Evolutionary conservation across 225 moss, liverwort and hornwort genomes (phyloP).

Genomic region (Takakia lepidozioides): DNA sequence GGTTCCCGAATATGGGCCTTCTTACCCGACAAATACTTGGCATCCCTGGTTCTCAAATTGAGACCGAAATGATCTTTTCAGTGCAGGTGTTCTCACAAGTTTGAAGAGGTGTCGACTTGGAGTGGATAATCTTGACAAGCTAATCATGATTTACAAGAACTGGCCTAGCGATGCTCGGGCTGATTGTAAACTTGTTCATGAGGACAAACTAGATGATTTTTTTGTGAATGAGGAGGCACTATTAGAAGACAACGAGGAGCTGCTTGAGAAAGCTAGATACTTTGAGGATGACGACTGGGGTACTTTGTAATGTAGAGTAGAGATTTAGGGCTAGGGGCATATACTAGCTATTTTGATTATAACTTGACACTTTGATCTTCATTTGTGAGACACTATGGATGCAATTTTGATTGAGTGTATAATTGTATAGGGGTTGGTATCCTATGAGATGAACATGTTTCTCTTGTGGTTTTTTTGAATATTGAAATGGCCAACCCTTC

Average conservation of each 20-base stretch:
- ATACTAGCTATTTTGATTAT: no score
- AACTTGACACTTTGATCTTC: no score
- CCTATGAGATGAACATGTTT: no score
- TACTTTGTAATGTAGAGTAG: no score
- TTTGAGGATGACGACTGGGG: no score
- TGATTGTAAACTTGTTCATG: background rate
- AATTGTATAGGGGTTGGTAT: no score
- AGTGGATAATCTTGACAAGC: background rate
- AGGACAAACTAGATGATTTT: background rate
- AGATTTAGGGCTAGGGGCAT: no score
- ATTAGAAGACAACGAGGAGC: background rate
- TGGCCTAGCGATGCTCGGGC: conserved; percentile 1
- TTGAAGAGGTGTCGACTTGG: background rate
- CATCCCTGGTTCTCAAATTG: background rate
- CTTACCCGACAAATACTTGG: background rate
- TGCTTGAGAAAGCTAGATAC: background rate
- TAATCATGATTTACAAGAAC: conserved; percentile 2
- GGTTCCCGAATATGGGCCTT: background rate
- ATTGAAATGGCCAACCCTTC: no score
- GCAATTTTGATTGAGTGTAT: no score
- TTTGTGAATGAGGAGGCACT: background rate
- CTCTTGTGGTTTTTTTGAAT: no score
- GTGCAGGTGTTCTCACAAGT: background rate
- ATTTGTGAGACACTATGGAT: no score
- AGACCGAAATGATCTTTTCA: background rate